phyloP scores from a whole-genome alignment of 1,139 yeast species.

The Magnusiomyces magnusii region DNA sequence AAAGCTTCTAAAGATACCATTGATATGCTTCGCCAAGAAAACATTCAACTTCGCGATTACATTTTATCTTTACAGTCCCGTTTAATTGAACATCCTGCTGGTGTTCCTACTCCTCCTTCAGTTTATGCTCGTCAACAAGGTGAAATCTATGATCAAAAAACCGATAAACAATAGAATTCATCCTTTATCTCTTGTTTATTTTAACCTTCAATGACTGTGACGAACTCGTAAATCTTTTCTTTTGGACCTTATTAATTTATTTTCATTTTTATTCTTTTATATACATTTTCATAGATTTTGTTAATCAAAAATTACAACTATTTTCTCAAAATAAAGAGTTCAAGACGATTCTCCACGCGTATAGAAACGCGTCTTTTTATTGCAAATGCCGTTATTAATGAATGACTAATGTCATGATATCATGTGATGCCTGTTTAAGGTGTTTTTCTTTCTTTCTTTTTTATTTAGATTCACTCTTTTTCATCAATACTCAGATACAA shows the following conservation, averaged over 20 bases:
- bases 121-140: conserved; percentile 28
- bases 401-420: too few species aligned
- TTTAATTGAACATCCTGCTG: conserved; percentile 43
- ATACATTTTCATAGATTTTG: background rate
- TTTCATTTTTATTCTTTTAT: background rate
- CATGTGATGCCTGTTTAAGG: too few species aligned
- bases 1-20: conserved; percentile 52
- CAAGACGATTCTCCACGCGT: too few species aligned
- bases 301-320: too few species aligned
- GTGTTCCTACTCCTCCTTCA: conserved; percentile 41
- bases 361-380: too few species aligned
- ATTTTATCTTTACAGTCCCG: conserved; percentile 62
- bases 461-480: too few species aligned
- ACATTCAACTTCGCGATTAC: conserved; percentile 64
- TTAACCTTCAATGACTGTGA: background rate
- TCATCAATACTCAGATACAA: too few species aligned
- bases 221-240: background rate
- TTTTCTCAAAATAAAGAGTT: too few species aligned
- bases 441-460: too few species aligned
- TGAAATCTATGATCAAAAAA: conserved; percentile 13
- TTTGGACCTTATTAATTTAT: background rate
- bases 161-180: conserved; percentile 10
- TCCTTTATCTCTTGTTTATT: background rate
- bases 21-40: conserved; percentile 59
- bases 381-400: too few species aligned